A percentile compares a stretch with the other conserved stretches of the same genome.
phyloP scores from a whole-genome alignment of 176 grass and related monocot genomes.

The Phoenix dactylifera region DNA sequence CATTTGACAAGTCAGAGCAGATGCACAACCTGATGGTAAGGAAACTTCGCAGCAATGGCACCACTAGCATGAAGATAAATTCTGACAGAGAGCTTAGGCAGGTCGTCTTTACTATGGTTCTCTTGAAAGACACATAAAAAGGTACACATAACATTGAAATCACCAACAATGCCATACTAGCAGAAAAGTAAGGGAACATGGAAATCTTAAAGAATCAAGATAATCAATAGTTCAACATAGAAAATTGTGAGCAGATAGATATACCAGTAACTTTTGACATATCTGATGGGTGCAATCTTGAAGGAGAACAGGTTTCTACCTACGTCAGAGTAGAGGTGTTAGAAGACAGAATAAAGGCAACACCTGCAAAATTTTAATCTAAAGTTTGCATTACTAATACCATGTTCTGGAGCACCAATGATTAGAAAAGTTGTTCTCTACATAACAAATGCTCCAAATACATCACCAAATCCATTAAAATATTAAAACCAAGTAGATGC shows the following conservation, averaged over 20 bases:
- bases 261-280: conserved; percentile 41
- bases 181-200: background rate
- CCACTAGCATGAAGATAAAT: conserved; percentile 64
- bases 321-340: conserved; percentile 18
- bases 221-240: conserved; percentile 5
- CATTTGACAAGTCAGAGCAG: conserved; percentile 9
- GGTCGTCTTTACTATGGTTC: conserved; percentile 25
- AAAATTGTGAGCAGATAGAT: conserved; percentile 7
- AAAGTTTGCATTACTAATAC: conserved; percentile 4
- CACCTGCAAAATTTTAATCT: conserved; percentile 1
- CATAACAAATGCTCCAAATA: too few species aligned
- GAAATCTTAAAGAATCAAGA: conserved; percentile 1
- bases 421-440: background rate
- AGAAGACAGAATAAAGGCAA: background rate
- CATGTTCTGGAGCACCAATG: background rate
- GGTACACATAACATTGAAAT: background rate
- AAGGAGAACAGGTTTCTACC: conserved; percentile 55
- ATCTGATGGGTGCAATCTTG: conserved; percentile 20
- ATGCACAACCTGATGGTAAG: conserved; percentile 45
- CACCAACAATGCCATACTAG: background rate
- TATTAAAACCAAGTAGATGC: too few species aligned
- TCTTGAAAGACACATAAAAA: conserved; percentile 34
- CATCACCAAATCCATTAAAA: too few species aligned
- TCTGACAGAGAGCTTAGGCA: conserved; percentile 35
- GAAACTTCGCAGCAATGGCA: conserved; percentile 59